Evolutionary conservation across 2,329 filamentous ascomycete species (phyloP), one percentile per base, ranked within the genome.

Genomic region (Scleromitrula shiraiana): DNA sequence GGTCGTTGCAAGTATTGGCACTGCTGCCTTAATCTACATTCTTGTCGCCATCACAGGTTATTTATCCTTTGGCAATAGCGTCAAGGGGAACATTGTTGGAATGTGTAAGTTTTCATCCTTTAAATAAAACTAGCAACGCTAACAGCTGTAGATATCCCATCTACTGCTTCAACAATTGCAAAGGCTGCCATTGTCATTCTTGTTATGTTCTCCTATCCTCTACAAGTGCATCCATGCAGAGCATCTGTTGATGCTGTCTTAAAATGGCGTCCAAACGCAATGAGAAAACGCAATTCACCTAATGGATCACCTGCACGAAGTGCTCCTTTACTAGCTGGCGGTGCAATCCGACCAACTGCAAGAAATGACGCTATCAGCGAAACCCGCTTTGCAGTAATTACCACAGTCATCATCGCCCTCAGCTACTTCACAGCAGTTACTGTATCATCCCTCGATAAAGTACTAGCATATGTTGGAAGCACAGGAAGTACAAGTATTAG

Each of bases 401-500:
- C 91, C 0, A 95, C 90, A 0, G 68, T 78, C 4, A 90, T 98
- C 57, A 81, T 98, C 44, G 76, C 94, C 7, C 66, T 89, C 24
- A 88, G 85, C 51, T 98, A 97, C 64, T 75, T 87, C 49, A 88
- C 88, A 7, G 89, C 93, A 20, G 87, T 98, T 70, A 94, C 88
- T 0, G 90, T 98, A 3, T 86, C 82, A 17, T 93, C 85, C 10
- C 76, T 98, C 3, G 90, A 95, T 63, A 84, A 87, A 39, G 90
- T 98, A 1, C 76, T 98, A 0, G 91, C 93, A 0, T 98, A 96
- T 58, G 93, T 98, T 9, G 93, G 93, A 30, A 89, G 85, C 59
- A 98, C 93, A 0, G 93, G 93, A 45, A 91, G 85, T 43, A 98
- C 93, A 0, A 88, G 88, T 52, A 98, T 98, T 60, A 95, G 88